Evolutionary conservation across 352 stramenopile species (phyloP).

Genomic region (Phytopythium aichiense): DNA sequence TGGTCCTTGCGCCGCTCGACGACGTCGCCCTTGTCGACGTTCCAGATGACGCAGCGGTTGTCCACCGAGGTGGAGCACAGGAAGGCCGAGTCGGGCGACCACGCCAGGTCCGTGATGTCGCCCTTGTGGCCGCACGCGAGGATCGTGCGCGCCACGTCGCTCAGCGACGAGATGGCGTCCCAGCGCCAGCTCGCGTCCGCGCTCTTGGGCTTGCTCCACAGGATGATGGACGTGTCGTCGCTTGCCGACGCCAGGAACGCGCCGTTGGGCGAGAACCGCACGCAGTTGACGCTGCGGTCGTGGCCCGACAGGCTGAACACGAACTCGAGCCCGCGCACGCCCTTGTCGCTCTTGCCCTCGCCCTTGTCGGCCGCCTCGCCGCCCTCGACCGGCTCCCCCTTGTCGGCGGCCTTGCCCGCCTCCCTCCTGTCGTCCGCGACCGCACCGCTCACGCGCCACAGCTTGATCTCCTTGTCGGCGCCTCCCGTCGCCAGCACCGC

Average conservation of each 20-base stretch:
- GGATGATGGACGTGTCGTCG: slow-evolving; percentile 87
- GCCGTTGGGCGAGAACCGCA: slow-evolving; percentile 89
- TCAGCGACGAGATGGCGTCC: slow-evolving; percentile 74
- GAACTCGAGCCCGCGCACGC: slow-evolving; percentile 45
- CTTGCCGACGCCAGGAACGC: slow-evolving; percentile 83
- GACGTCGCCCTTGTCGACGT: slow-evolving; percentile 72
- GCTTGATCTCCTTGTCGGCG: slow-evolving; percentile 88
- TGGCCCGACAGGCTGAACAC: slow-evolving; percentile 85
- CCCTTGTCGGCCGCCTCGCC: neutral
- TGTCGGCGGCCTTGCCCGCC: neutral
- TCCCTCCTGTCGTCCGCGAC: slow-evolving; percentile 3
- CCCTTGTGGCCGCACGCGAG: slow-evolving; percentile 81
- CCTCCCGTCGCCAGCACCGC: slow-evolving; percentile 71
- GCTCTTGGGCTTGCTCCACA: slow-evolving; percentile 78
- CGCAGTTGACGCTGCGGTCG: slow-evolving; percentile 89
- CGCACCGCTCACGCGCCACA: slow-evolving; percentile 59
- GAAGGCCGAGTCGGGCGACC: slow-evolving; percentile 89
- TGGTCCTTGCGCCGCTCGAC: slow-evolving; percentile 90
- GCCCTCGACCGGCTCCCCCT: neutral
- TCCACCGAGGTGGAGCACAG: slow-evolving; percentile 92
- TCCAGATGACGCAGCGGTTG: slow-evolving; percentile 89
- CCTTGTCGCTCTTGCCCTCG: slow-evolving; percentile 1
- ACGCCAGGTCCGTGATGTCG: slow-evolving; percentile 91
- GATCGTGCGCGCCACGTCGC: slow-evolving; percentile 72
- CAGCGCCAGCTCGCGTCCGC: slow-evolving; percentile 66